Base-by-base conservation (phyloP, 225 moss, liverwort and hornwort species). In the Sphagnum tenellum region DNA sequence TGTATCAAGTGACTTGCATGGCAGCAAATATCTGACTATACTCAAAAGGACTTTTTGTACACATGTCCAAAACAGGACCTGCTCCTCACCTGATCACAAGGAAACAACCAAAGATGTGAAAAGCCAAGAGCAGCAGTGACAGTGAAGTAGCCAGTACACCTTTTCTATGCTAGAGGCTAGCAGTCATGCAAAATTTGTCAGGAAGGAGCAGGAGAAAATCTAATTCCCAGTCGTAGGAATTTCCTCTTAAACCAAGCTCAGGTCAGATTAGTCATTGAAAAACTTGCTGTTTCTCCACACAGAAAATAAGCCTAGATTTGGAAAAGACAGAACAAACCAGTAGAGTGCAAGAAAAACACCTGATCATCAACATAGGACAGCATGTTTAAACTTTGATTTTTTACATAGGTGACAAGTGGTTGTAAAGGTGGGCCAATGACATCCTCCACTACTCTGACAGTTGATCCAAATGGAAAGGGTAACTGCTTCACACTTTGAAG, bases 401-500 rank as follows among this genome's bases (percentile, higher is more conserved):
- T 74, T 67, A 66, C 69, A 76, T 60, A 74, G 51, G 62, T 62
- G 48, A 70, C 79, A 71, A 83, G 7, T 62, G 83, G 79, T 70
- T 72, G 65, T 63, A 79, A 52, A 51, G 50, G 46, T 45, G 83
- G 83, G 74, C 70, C 63, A 58, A 79, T 55, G 29, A 77, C 65
- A 67, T 83, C 79, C 72, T 79, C 83, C 65, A 79, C 72, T 8
- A 68, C 74, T 61, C 69, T 72, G 55, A 83, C 70, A 60, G 69
- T 69, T n/a, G 79, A 74, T 68, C 83, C 83, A 50, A 79, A 76
- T 12, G 79, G 67, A 68, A 14, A 79, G 53, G 83, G 83, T 70
- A 83, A 72, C 13, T 70, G 60, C 57, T 79, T 77, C 60, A 76
- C 76, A 59, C 67, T 70, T 10, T 70, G 76, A 62, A 79, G 70